These are phyloP conservation scores for Bonia amplexicaulis DNA, from an alignment of 176 grass and related monocot species.

Conservation along the genomic window DNA sequence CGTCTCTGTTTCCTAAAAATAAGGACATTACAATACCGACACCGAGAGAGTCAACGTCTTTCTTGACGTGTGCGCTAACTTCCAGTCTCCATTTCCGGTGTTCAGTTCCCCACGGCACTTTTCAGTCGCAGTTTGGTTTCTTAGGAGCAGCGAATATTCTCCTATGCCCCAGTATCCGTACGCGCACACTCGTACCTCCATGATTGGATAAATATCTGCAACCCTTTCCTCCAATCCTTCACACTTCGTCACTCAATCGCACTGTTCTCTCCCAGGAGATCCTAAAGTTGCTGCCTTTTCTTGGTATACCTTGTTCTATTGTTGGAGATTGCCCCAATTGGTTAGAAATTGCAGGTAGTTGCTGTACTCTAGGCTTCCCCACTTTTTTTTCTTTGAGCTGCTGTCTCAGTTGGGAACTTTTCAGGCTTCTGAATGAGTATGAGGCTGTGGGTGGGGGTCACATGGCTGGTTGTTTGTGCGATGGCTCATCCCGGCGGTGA, in stretches of 20 bases:
- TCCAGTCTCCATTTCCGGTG: background rate
- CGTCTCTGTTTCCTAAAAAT: too few relatives aligned
- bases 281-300: background rate
- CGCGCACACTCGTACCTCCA: background rate
- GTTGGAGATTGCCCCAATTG: background rate
- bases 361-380: background rate
- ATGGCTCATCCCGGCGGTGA: constrained; percentile 26
- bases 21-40: too few relatives aligned
- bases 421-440: constrained; percentile 3
- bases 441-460: background rate
- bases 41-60: background rate
- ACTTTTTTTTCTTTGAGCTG: background rate
- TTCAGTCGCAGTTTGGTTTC: background rate
- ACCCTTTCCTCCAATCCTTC: background rate
- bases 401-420: background rate
- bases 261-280: background rate
- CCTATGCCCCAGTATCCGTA: background rate
- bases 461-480: constrained; percentile 16
- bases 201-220: constrained; percentile 1
- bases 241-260: background rate
- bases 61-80: background rate
- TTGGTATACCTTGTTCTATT: background rate
- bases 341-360: background rate
- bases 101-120: background rate
- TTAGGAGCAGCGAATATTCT: constrained; percentile 1